Evolutionary conservation across 2,329 filamentous ascomycete species (phyloP).

Genomic region (Pochonia chlamydosporia): DNA sequence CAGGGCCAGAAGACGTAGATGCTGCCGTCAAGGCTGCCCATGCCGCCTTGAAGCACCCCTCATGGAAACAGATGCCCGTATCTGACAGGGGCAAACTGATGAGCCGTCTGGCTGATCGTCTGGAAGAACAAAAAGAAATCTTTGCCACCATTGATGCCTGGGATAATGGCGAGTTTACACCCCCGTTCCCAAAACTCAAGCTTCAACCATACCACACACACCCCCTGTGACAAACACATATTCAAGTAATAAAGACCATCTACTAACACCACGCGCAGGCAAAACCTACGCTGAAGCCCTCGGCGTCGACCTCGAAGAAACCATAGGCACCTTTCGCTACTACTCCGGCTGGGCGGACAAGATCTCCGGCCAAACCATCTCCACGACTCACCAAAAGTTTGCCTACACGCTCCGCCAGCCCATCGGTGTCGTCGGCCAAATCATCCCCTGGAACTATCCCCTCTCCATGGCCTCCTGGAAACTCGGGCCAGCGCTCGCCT

Average conservation of each 20-base stretch:
- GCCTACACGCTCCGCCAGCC: slow-evolving; percentile 72
- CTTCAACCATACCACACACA: no score
- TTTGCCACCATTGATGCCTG: slow-evolving; percentile 62
- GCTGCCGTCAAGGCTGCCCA: slow-evolving; percentile 46
- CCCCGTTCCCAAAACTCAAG: no score
- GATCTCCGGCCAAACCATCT: slow-evolving; percentile 70
- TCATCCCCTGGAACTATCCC: slow-evolving; percentile 73
- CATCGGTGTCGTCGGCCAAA: slow-evolving; percentile 68
- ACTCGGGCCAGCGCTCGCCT: slow-evolving; percentile 64
- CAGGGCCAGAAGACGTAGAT: slow-evolving; percentile 22
- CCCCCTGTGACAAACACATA: no score
- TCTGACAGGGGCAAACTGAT: slow-evolving; percentile 65
- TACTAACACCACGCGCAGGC: slow-evolving; percentile 74
- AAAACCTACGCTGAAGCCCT: slow-evolving; percentile 58
- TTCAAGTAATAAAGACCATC: no score
- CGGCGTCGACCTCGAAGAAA: slow-evolving; percentile 56
- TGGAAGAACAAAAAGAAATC: slow-evolving; percentile 54
- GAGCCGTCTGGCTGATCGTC: slow-evolving; percentile 63
- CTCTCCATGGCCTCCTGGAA: slow-evolving; percentile 54
- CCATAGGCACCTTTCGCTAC: slow-evolving; percentile 53
- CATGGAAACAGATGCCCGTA: slow-evolving; percentile 62
- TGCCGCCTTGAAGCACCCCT: slow-evolving; percentile 60
- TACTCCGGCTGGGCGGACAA: slow-evolving; percentile 78
- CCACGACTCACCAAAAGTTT: slow-evolving; percentile 61
- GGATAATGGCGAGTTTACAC: slow-evolving; percentile 68